Base-by-base conservation (phyloP, 2,329 filamentous ascomycete genomes). In the Fusarium veterinarium region DNA sequence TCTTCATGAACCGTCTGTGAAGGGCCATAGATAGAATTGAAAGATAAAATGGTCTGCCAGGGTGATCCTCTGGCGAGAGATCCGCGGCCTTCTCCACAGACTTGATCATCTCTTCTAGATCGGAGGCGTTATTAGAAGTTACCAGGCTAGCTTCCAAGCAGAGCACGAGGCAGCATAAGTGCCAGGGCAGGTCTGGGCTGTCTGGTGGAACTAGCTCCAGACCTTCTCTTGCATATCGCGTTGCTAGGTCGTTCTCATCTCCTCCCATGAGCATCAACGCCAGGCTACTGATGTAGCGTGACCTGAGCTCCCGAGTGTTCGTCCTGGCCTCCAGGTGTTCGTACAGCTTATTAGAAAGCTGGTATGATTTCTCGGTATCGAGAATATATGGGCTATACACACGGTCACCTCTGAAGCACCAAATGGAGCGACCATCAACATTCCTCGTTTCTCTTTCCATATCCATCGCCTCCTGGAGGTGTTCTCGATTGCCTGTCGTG, bases 51-150 rank as follows among this genome's bases (percentile, higher is more conserved):
- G 57, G 10, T 0, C 35, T 13, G 0, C 56, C 25, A 8, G 17
- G 13, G 4, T 40, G 16, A 11, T 33, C 17, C 2, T 5, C 6
- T 4, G 0, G 1, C 1, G 35, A 52, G 1, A 59, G 13, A 1
- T 40, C 6, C 5, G 20, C 17, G 1, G 57, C 28, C 1, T 6
- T 20, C 8, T 14, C 6, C 1, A n/a, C 45, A 4, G 23, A 13
- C 1, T 0, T 40, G 28, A 60, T 1, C 35, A 53, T 60, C 16
- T 60, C 57, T 13, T 53, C 25, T 9, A 60, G 13, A 13, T 33
- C 45, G 1, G n/a, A 9, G 6, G 28, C 35, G 1, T 28, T 4
- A 0, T 31, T n/a, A 3, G 4, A 51, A 12, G 28, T 20, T 4
- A 9, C 0, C 1, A 60, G 1, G 1, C n/a, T 11, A 17, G 1